phyloP scores from a whole-genome alignment of 1,139 yeast genomes.

The Candida neerlandica region DNA sequence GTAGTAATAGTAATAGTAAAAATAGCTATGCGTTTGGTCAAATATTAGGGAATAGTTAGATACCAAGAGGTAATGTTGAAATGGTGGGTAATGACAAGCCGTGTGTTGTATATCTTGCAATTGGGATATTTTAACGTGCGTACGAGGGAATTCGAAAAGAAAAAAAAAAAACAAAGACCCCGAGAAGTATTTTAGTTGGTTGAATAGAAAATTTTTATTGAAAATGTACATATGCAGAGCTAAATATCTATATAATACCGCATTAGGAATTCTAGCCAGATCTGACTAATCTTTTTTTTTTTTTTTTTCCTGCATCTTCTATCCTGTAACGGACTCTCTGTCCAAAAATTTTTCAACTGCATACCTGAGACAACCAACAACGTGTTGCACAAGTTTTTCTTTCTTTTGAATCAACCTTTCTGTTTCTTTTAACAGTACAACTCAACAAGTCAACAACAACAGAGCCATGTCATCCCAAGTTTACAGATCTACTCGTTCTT shows the following conservation, averaged over 20 bases:
- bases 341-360: slow-evolving; percentile 2
- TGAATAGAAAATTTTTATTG: neutral
- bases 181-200: too few relatives aligned
- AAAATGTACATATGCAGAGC: neutral
- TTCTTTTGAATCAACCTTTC: neutral
- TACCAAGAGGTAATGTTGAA: neutral
- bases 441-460: neutral
- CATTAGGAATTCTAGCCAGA: slow-evolving; percentile 11
- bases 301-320: neutral
- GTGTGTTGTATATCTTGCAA: too few relatives aligned
- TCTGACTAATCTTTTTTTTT: slow-evolving; percentile 10
- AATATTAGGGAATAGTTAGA: neutral
- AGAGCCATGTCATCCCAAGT: slow-evolving; percentile 39
- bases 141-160: too few relatives aligned
- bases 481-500: slow-evolving; percentile 88
- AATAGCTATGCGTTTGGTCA: neutral
- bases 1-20: too few relatives aligned
- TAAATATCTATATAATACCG: neutral
- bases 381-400: neutral
- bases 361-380: neutral
- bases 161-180: neutral
- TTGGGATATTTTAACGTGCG: too few relatives aligned
- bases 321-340: neutral
- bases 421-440: too few relatives aligned
- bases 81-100: neutral